Percentiles rank a stretch among this genome's conserved stretches.
Conservation (phyloP, 1,139 yeast species). For the Eremothecium cymbalariae region DNA sequence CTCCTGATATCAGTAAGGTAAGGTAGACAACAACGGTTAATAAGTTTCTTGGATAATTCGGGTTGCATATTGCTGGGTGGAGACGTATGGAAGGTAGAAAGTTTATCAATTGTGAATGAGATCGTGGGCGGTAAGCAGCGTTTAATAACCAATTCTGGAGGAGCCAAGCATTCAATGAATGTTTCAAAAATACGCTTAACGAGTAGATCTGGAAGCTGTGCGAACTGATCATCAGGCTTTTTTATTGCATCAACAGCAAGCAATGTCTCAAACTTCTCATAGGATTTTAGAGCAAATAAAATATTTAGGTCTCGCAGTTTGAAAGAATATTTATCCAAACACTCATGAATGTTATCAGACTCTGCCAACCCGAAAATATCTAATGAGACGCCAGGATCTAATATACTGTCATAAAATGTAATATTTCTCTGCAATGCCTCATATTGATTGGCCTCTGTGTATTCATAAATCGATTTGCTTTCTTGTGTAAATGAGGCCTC, state of each 20-base stretch:
- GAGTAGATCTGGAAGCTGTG: conserved; percentile 18
- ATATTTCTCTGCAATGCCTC: conserved; percentile 24
- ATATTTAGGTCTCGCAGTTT: conserved; percentile 29
- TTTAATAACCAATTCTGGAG: conserved; percentile 44
- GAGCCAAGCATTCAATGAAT: conserved; percentile 48
- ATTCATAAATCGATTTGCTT: conserved; percentile 18
- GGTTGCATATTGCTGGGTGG: conserved; percentile 9
- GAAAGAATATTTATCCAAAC: conserved; percentile 24
- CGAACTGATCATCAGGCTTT: conserved; percentile 6
- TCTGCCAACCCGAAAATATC: conserved; percentile 18
- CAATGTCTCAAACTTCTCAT: conserved; percentile 16
- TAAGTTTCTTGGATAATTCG: conserved; percentile 33
- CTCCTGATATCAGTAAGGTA: conserved; percentile 48
- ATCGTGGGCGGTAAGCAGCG: conserved; percentile 37
- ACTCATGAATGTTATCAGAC: conserved; percentile 13
- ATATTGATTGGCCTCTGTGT: conserved; percentile 17
- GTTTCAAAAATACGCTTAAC: conserved; percentile 26
- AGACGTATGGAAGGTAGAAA: conserved; percentile 18
- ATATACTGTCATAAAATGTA: conserved; percentile 21
- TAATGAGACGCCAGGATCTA: conserved; percentile 15
- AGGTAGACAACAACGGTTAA: conserved; percentile 42
- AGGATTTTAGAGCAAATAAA: conserved; percentile 23
- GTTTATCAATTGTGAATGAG: conserved; percentile 19
- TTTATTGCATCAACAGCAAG: conserved; percentile 9
- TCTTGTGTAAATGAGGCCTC: conserved; percentile 11